Base-by-base conservation (phyloP, 306 rosid species). In the Psophocarpus tetragonolobus region DNA sequence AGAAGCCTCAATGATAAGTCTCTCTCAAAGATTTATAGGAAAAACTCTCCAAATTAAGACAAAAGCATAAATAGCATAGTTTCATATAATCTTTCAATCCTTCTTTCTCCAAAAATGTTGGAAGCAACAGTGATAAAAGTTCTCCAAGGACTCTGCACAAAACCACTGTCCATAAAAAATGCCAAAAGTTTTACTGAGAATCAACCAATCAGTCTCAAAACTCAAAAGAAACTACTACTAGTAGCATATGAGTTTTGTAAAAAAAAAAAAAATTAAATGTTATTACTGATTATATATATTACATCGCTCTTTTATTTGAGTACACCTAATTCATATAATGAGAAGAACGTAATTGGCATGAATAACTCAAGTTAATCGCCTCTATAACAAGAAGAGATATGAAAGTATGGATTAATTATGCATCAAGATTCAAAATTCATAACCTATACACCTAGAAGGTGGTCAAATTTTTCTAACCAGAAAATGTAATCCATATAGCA, bases 381-480 rank as follows among this genome's bases (percentile, higher is more conserved):
- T 32, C 23, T 3, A 12, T 15, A 30, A 18, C 30, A 36, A 61
- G 13, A 42, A 32, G 58, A 38, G 41, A 32, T 24, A 29, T 50
- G n/a, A n/a, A 62, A 45, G 60, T 64, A 29, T 70, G 71, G 41
- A 29, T 44, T 9, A 53, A 51, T 67, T 8, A 30, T 33, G 47
- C 12, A 13, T 50, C 80, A 64, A 41, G 58, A 62, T 42, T 47
- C 3, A 13, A 20, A 32, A 74, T 32, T 47, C 50, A 68, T 26
- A 68, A 68, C 66, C 23, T 11, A 48, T 13, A 53, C 48, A 68
- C 20, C 15, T 26, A 13, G 23, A 61, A 69, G 78, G 66, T 45
- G 10, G 24, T 72, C n/a, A 9, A 5, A 8, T 26, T 76, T 56
- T 77, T 71, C 54, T 61, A 77, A 71, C 36, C 73, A 42, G 68